phyloP scores from a whole-genome alignment of 2,329 filamentous ascomycete genomes.

The Ceratocystis diversiconidia region DNA sequence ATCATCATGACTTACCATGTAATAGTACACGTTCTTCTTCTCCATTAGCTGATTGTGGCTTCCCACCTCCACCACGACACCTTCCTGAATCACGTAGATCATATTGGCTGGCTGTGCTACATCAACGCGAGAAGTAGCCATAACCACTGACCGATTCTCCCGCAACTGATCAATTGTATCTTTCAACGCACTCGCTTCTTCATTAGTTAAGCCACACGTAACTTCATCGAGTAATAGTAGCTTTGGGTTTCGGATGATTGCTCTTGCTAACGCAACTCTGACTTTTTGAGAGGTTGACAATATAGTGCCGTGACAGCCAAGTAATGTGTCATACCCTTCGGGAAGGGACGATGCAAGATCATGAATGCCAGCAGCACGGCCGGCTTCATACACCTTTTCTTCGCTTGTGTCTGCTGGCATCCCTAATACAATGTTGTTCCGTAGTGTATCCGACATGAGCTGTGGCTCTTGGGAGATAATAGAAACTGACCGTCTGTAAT shows the following conservation, averaged over 20 bases:
- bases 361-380: slow-evolving; percentile 51
- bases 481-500: slow-evolving; percentile 37
- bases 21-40: slow-evolving; percentile 36
- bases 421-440: slow-evolving; percentile 51
- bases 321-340: slow-evolving; percentile 36
- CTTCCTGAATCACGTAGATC: slow-evolving; percentile 32
- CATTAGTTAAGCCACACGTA: slow-evolving; percentile 47
- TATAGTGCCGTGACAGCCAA: slow-evolving; percentile 49
- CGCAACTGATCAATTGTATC: slow-evolving; percentile 22
- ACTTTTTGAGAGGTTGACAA: slow-evolving; percentile 54
- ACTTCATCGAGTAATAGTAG: slow-evolving; percentile 56
- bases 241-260: slow-evolving; percentile 44
- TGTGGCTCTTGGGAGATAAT: slow-evolving; percentile 43
- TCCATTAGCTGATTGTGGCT: slow-evolving; percentile 39
- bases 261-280: slow-evolving; percentile 49
- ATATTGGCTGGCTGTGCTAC: slow-evolving; percentile 31
- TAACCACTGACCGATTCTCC: slow-evolving; percentile 28
- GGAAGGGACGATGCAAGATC: slow-evolving; percentile 63
- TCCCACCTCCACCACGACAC: slow-evolving; percentile 30
- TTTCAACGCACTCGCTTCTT: slow-evolving; percentile 42
- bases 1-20: slow-evolving; percentile 31
- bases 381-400: slow-evolving; percentile 8
- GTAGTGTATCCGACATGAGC: slow-evolving; percentile 36
- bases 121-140: slow-evolving; percentile 30
- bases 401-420: neutral